Evolutionary conservation across 2,329 filamentous ascomycete species (phyloP), one percentile per base, ranked within the genome.

Genomic region (Ophiosphaerella korrae): DNA sequence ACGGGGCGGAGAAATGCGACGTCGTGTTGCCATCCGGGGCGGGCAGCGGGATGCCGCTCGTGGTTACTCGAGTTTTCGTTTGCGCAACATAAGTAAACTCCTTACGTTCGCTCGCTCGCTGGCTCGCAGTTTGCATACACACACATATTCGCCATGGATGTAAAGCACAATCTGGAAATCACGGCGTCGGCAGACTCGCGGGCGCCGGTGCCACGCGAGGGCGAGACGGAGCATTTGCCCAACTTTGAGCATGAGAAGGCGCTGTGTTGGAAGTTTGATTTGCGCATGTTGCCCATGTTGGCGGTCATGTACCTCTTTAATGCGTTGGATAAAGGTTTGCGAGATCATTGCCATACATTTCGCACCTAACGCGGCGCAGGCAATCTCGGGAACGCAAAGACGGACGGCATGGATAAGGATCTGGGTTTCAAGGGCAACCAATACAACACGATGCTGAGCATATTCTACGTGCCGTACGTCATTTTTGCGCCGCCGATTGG

Each of bases 391-490:
- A 78, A 78, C 48, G 77, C 77, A 39, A 77, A 77, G 55, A 79
- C 77, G 0, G 75, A 74, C 36, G 69, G 70, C 11, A 68, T 80
- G 55, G 76, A 79, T 45, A 75, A 74, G 21, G 82, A 85, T 60
- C 74, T 90, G 16, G 69, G 82, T 29, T 86, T 91, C 72, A 79
- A 79, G 37, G 70, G 74, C 1, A 80, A 84, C 55, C 81, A 89
- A 66, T 89, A 90, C 74, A 90, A 89, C 66, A 80, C 85, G 24
- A 81, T 90, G 41, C 72, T 90, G 32, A 44, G 59, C 41, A 85
- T 92, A 57, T 92, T 92, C 77, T 92, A 88, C 71, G 78, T 91
- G 6, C 88, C 88, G 0, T 90, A 88, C 67, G 87, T 90, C 32
- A 66, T 91, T 3, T 88, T 85, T 46, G 87, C 86, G 1, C 86